Evolutionary conservation across 2,329 filamentous ascomycete species (phyloP), one percentile per base, ranked within the genome.

Genomic region (Colletotrichum cordylinicola): DNA sequence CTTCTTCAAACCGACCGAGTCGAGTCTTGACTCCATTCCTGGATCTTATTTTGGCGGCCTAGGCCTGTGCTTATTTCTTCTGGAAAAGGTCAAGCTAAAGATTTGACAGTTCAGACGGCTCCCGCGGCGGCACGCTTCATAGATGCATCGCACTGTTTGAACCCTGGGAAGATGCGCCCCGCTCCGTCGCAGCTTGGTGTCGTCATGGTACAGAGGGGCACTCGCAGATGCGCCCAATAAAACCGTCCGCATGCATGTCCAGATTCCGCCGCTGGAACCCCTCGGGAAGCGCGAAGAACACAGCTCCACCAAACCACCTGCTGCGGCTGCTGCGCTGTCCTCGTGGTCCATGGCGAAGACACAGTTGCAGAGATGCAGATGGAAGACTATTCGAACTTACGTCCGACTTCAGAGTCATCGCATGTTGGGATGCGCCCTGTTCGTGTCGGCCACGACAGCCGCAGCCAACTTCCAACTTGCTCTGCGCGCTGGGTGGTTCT

Each of bases 161-260:
- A 52, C 70, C 56, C 70, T 65, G 58, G 16, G 73, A 65, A 69
- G 48, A 52, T 60, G 62, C 35, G 64, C 73, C 74, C 74, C 70
- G 64, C 74, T 27, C 66, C 65, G 31, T 60, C 58, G 58, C 64
- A 65, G 56, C 56, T 48, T 43, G 43, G 27, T 76, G 74, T 76
- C 74, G 74, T 74, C 74, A 76, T 76, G 58, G 74, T 48, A 69
- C 74, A 33, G 70, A 65, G 43, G 58, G 58, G 29, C 27, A 74
- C 10, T 43, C 13, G 13, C 33, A 73, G 56, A 73, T 65, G 69
- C 72, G 39, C 72, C 68, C 72, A 74, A 70, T 70, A 15, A 60
- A 29, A 64, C 31, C 33, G 24, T 24, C 13, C 2, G 16, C 16
- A 64, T 55, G 56, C 73, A 27, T 56, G 37, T 58, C 61, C 39